A percentile compares a stretch with the other conserved stretches of the same genome.
Conservation (phyloP, 2,329 filamentous ascomycete species). For the Aureobasidium sp. region DNA sequence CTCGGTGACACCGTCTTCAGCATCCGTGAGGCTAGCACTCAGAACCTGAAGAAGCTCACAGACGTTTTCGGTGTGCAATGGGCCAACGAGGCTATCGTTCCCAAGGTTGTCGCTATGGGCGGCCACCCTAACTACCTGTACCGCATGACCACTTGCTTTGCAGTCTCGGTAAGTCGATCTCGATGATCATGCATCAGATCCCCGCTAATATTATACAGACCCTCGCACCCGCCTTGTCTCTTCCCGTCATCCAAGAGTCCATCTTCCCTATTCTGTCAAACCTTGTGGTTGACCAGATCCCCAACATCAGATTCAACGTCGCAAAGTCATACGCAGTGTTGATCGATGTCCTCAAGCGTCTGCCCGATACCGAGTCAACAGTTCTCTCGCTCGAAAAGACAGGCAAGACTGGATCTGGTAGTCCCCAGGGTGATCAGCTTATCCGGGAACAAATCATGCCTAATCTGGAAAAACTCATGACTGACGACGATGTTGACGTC, state of each 20-base stretch:
- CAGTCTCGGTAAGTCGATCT: slow-evolving; percentile 70
- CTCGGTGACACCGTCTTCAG: slow-evolving; percentile 97
- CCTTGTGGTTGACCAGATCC: slow-evolving; percentile 87
- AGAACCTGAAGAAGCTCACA: slow-evolving; percentile 96
- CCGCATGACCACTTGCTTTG: slow-evolving; percentile 99
- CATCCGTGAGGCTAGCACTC: slow-evolving; percentile 92
- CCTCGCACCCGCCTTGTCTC: slow-evolving; percentile 81
- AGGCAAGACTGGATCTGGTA: slow-evolving; percentile 42
- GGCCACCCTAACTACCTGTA: slow-evolving; percentile 98
- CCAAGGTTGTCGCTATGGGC: slow-evolving; percentile 98
- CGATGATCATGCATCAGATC: neutral
- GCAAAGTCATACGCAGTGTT: slow-evolving; percentile 93
- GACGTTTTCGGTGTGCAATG: slow-evolving; percentile 98
- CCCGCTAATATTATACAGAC: slow-evolving; percentile 49
- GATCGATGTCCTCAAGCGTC: slow-evolving; percentile 81
- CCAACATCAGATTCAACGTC: slow-evolving; percentile 99
- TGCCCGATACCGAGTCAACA: slow-evolving; percentile 75
- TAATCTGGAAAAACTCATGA: slow-evolving; percentile 88
- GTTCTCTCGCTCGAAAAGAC: slow-evolving; percentile 78
- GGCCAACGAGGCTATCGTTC: slow-evolving; percentile 94
- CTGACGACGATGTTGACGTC: slow-evolving; percentile 96
- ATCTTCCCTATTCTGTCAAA: slow-evolving; percentile 95
- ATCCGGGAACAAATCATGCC: slow-evolving; percentile 60
- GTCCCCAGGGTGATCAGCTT: slow-evolving; percentile 23
- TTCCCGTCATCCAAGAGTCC: slow-evolving; percentile 85